Base-by-base conservation (phyloP, 257 asterid species). In the Nicotiana obtusifolia region DNA sequence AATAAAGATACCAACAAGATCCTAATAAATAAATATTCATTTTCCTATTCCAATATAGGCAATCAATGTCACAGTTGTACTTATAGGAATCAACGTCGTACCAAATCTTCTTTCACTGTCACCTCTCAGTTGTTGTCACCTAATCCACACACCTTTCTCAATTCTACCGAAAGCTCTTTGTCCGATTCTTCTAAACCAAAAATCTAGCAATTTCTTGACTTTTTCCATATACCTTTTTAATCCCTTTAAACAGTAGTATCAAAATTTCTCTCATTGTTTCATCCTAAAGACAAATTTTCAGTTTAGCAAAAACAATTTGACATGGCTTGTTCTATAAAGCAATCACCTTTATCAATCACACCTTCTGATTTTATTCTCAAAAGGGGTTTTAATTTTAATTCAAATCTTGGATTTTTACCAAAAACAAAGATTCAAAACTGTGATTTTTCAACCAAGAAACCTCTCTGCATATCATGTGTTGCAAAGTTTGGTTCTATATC, bases 291-390 rank as follows among this genome's bases (percentile, higher is more conserved):
- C 44, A 67, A 65, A 13, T 76, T 17, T 56, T 54, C 60, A 4
- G 5, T 54, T 19, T 19, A 49, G 56, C 56, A 52, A 16, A 52
- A 26, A 2, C 3, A 52, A 17, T n/a, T n/a, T 7, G 19, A 2
- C 28, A 66, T 53, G 41, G 61, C 54, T 65, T 65, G 64, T 61
- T 35, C 82, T 15, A 26, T 80, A 47, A 61, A 64, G 61, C 77
- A 64, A 44, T 80, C 76, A 16, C 15, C 82, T 80, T 14, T 80
- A 20, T 64, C 83, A 17, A 49, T 80, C 30, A 16, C 82, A 19
- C 22, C 7, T 37, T 80, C 78, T 26, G 60, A 57, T 64, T 80
- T 64, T 13, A 49, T 44, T 64, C 52, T 57, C 7, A 65, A 22
- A 33, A 80, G 10, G 83, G 64, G 78, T 61, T 80, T 47, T 28